Evolutionary conservation across 345 rosid genomes (phyloP).

Genomic region (Luvunga scandens): DNA sequence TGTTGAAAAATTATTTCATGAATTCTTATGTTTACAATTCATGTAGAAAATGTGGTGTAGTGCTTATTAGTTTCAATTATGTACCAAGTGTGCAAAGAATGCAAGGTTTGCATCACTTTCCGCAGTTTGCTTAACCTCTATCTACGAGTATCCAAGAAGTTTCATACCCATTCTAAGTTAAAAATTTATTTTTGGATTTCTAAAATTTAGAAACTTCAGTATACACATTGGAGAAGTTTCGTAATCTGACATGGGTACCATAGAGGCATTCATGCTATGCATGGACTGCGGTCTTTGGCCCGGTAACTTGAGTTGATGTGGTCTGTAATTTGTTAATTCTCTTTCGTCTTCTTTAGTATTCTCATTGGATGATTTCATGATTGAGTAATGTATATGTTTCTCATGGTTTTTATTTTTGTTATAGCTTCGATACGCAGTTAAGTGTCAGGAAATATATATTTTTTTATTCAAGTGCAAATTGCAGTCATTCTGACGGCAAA

Average conservation of each 20-base stretch:
- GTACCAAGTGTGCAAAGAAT: not conserved
- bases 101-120: not conserved
- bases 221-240: not conserved
- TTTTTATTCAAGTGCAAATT: not conserved
- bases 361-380: not conserved
- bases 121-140: not conserved
- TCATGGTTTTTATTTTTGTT: not conserved
- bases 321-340: not conserved
- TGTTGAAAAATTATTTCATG: not conserved
- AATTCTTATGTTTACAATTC: not conserved
- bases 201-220: not conserved
- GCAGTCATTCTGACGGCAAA: not conserved
- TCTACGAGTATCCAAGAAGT: not conserved
- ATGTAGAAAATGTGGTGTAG: not conserved
- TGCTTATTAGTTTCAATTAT: not conserved
- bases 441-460: not conserved
- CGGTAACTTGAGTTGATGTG: not conserved
- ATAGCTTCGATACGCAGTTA: not conserved
- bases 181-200: not conserved
- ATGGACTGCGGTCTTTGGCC: not conserved
- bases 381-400: not conserved
- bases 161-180: not conserved
- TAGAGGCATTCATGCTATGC: not conserved
- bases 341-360: not conserved
- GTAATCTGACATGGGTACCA: not conserved